phyloP scores from a whole-genome alignment of 805 yeast genomes.

The Candida boleticola region DNA sequence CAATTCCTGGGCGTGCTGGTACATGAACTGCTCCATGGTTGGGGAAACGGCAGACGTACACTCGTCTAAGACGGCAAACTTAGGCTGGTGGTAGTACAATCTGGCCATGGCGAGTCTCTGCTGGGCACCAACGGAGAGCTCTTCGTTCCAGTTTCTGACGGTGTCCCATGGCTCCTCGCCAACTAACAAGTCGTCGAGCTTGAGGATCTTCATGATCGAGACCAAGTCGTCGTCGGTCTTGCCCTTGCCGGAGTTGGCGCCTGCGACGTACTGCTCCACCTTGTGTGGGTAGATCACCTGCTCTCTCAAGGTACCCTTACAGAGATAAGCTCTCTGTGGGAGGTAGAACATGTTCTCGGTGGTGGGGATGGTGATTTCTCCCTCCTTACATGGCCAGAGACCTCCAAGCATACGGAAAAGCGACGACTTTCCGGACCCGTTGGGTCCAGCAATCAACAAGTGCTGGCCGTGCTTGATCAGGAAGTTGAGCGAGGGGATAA shows the following conservation, averaged over 20 bases:
- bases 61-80: constrained; percentile 92
- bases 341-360: constrained; percentile 74
- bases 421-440: constrained; percentile 95
- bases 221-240: constrained; percentile 50
- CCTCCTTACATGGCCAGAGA: constrained; percentile 77
- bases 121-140: constrained; percentile 86
- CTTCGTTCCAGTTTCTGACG: constrained; percentile 82
- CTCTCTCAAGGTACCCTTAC: constrained; percentile 77
- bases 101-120: constrained; percentile 93
- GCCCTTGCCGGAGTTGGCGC: constrained; percentile 13
- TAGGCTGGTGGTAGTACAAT: constrained; percentile 85
- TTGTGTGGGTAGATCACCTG: constrained; percentile 88
- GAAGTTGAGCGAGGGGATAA: constrained; percentile 66
- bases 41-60: constrained; percentile 94
- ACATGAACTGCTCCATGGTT: constrained; percentile 87
- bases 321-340: constrained; percentile 89
- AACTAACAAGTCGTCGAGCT: constrained; percentile 54
- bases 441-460: constrained; percentile 88
- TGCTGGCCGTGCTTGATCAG: constrained; percentile 79
- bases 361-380: constrained; percentile 61
- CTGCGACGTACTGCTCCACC: constrained; percentile 48
- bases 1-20: constrained; percentile 71
- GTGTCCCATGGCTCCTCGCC: constrained; percentile 55
- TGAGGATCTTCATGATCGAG: constrained; percentile 53
- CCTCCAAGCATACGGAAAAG: constrained; percentile 89